phyloP scores from a whole-genome alignment of 495 filamentous ascomycete genomes.

The Neurospora sp. region DNA sequence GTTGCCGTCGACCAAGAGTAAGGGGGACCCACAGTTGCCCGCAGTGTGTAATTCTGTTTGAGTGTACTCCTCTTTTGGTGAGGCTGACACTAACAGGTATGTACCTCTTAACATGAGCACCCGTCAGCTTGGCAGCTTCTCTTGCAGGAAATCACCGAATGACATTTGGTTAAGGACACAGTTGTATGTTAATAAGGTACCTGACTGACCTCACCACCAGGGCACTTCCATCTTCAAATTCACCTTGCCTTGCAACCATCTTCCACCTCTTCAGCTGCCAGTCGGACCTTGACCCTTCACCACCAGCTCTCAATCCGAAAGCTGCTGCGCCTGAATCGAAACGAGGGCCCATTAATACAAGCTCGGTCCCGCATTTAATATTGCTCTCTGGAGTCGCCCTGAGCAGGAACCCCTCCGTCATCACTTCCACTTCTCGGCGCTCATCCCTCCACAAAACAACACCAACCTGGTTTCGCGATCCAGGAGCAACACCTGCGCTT shows the following conservation, averaged over 20 bases:
- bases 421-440: neutral
- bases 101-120: neutral
- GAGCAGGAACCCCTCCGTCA: neutral
- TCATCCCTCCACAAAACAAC: neutral
- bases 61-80: neutral
- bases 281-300: neutral
- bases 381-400: neutral
- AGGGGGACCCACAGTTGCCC: neutral
- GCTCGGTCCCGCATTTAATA: neutral
- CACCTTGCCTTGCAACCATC: neutral
- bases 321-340: neutral
- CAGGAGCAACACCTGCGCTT: neutral
- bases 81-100: neutral
- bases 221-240: conserved; percentile 13
- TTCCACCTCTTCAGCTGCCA: neutral
- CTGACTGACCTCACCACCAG: conserved; percentile 3
- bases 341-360: neutral
- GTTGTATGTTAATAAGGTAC: conserved; percentile 17
- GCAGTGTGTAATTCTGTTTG: neutral
- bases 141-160: neutral
- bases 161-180: conserved; percentile 22
- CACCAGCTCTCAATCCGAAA: neutral
- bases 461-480: neutral
- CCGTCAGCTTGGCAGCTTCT: neutral
- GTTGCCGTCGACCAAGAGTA: neutral